A percentile compares a stretch with the other conserved stretches of the same genome.
Evolutionary conservation across 805 yeast species (phyloP).

Genomic region (Ogataea pilisensis): DNA sequence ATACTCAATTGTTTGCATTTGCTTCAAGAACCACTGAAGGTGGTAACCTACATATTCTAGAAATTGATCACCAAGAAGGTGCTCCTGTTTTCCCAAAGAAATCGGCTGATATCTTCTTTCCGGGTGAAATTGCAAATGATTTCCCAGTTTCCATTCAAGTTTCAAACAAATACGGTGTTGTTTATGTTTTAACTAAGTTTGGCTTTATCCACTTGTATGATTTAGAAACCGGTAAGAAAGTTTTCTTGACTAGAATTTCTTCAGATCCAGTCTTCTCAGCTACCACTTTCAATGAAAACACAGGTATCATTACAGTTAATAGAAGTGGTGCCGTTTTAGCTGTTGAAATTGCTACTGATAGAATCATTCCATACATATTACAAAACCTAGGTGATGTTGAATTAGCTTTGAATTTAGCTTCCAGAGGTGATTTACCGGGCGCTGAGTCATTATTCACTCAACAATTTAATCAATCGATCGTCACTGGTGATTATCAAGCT

Average conservation of each 20-base stretch:
- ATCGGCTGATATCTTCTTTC: slow-evolving; percentile 90
- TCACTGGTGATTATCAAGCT: slow-evolving; percentile 79
- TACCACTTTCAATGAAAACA: slow-evolving; percentile 58
- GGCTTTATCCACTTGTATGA: slow-evolving; percentile 97
- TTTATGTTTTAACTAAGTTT: slow-evolving; percentile 87
- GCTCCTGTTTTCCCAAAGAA: slow-evolving; percentile 85
- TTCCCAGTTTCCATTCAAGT: slow-evolving; percentile 93
- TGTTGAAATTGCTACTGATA: slow-evolving; percentile 80
- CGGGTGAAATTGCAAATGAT: slow-evolving; percentile 93
- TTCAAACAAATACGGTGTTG: slow-evolving; percentile 78
- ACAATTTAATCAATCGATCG: slow-evolving; percentile 83
- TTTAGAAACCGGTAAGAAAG: slow-evolving; percentile 84
- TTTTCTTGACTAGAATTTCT: slow-evolving; percentile 93
- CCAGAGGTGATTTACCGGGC: slow-evolving; percentile 96
- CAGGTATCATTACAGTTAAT: slow-evolving; percentile 91
- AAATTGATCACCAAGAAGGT: slow-evolving; percentile 88
- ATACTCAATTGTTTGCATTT: slow-evolving; percentile 86
- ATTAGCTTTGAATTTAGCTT: slow-evolving; percentile 81
- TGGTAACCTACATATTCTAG: slow-evolving; percentile 85
- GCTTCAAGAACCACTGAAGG: slow-evolving; percentile 86
- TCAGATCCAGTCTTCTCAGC: slow-evolving; percentile 95
- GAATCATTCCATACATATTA: slow-evolving; percentile 84
- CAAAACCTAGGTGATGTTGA: slow-evolving; percentile 81
- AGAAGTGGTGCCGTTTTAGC: slow-evolving; percentile 93
- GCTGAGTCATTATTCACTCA: slow-evolving; percentile 89